Base-by-base conservation (phyloP, 805 yeast species). In the Lachancea quebecensis region DNA sequence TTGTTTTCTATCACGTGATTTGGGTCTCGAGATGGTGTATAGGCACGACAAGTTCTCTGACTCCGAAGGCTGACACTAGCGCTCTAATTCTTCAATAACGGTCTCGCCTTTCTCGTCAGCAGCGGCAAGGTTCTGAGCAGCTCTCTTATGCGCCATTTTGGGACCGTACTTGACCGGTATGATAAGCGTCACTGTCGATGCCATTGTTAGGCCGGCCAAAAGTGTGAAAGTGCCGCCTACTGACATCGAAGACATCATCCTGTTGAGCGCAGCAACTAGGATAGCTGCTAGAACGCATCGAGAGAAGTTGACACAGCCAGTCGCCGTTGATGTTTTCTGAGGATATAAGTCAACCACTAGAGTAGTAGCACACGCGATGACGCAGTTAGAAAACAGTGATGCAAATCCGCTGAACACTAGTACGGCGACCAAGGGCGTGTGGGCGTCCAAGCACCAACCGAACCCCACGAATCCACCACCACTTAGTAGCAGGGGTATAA, bases 341-440 rank as follows among this genome's bases (percentile, higher is more conserved):
- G 96, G 95, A 50, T 74, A 81, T 46, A 87, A 58, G 57, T 89
- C 96, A n/a, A 87, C 84, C 45, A 86, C 60, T 35, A 88, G 63
- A 0, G 93, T 85, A 0, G 81, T 74, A 2, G 80, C 70, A 30
- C 77, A 71, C 12, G 82, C 72, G 34, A 83, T 56, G 35, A 79
- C 74, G 41, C 78, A 75, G 52, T 82, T 74, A 4, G 81, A 70
- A n/a, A 81, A 72, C 48, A 72, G 62, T 6, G 90, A 79, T 2
- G 78, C 69, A 43, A 82, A 59, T 38, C 78, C 79, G 5, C 82
- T 69, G 48, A 77, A 67, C 1, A 85, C 72, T 12, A 86, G 65
- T 5, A 85, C 77, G 0, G 78, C 76, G 0, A 81, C 71, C 29
- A 81, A 62, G 35, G 70, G 68, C 4, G 73, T 71, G 27, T 67